Evolutionary conservation across 345 rosid genomes (phyloP), one percentile per base, ranked within the genome.

Genomic region (Odontarrhena argentea): DNA sequence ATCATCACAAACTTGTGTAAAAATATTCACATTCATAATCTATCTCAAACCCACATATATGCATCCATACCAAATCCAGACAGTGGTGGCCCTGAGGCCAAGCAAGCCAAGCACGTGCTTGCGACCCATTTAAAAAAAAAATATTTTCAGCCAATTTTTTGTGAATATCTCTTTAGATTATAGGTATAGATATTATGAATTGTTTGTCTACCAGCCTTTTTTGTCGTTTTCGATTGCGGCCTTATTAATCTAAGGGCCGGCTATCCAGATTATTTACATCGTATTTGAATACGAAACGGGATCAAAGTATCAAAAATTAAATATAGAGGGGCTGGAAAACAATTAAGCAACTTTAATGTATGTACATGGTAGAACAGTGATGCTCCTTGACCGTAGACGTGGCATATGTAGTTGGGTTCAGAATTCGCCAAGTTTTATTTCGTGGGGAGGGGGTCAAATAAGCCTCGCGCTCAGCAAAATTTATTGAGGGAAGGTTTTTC

Each of bases 401-500:
- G 63, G 37, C 18, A 28, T 9, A 32, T 32, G 36, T 32, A 32
- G 36, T 32, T 32, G 36, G 36, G 36, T 32, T 32, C 36, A 32
- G 36, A 3, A 32, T 32, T 32, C 36, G 36, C 36, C 36, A 32
- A 32, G 44, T n/a, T 43, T 32, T 2, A 12, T 42, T 47, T 55
- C 71, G 55, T 55, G 71, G 55, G 18, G 18, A 45, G 55, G 46
- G 54, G 60, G 70, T 54, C 70, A 55, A 45, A 45, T 2, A 18
- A 10, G 41, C 30, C 59, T 51, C 14, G 40, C 41, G 58, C 37
- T 28, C 48, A 2, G 32, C 22, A 18, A 18, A 18, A 18, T 18
- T 18, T 18, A 18, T 18, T 18, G 22, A 18, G 22, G 22, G 22
- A 18, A 18, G 22, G 22, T 18, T 18, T 18, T 18, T 18, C 22